phyloP scores from a whole-genome alignment of 176 grass and related monocot species.

The Aegilops bicornis region DNA sequence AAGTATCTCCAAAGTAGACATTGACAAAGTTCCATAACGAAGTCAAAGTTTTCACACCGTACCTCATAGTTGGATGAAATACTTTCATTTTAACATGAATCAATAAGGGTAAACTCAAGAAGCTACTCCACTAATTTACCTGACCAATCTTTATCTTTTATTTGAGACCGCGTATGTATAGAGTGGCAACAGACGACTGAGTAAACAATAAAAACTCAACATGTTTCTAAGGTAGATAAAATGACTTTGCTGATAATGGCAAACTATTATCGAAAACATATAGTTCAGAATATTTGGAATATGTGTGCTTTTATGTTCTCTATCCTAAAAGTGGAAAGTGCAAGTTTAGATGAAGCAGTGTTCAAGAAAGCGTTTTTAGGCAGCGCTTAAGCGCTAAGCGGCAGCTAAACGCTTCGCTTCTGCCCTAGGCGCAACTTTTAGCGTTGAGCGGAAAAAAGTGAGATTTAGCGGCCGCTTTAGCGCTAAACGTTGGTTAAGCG shows the following conservation, averaged over 20 bases:
- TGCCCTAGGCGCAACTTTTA: too few species aligned
- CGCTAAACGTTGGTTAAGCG: too few species aligned
- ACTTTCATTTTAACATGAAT: not conserved
- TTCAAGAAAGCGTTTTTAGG: too few species aligned
- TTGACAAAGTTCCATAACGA: not conserved
- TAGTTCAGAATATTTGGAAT: not conserved
- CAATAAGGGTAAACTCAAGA: not conserved
- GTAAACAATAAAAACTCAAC: not conserved
- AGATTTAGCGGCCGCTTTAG: too few species aligned
- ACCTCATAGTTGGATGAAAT: not conserved
- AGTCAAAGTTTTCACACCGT: not conserved
- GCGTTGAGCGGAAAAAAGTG: too few species aligned
- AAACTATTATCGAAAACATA: not conserved
- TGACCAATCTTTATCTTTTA: not conserved
- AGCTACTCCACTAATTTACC: not conserved
- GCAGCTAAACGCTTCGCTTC: too few species aligned
- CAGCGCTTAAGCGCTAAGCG: too few species aligned
- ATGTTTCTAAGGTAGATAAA: not conserved
- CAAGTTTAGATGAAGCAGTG: not conserved
- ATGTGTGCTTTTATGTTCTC: not conserved
- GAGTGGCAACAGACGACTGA: too few species aligned
- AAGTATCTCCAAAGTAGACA: not conserved
- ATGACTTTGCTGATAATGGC: not conserved
- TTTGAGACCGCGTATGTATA: not conserved
- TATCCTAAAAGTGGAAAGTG: not conserved